These are phyloP conservation scores for Plenodomus biglobosus DNA, from an alignment of 2,329 filamentous ascomycete genomes.

Conservation along the genomic window DNA sequence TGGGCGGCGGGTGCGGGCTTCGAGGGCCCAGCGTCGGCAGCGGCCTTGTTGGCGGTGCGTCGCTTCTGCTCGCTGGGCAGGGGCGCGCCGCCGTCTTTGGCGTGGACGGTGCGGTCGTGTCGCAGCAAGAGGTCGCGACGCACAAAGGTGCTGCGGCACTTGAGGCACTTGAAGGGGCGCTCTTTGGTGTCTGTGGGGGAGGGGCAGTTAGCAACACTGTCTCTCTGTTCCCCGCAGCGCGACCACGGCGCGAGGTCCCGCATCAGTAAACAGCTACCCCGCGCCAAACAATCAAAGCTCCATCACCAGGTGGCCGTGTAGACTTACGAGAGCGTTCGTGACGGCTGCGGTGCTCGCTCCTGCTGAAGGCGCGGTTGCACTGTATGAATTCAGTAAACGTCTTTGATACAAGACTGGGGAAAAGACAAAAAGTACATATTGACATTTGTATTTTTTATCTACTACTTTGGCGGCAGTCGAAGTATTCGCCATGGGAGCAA, in stretches of 20 bases:
- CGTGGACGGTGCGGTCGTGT: slow-evolving; percentile 97
- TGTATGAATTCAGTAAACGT: no score
- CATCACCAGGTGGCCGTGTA: slow-evolving; percentile 19
- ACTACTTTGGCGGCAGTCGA: slow-evolving; percentile 67
- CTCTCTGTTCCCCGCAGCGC: slow-evolving; percentile 39
- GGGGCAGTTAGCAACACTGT: slow-evolving; percentile 39
- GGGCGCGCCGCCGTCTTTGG: slow-evolving; percentile 93
- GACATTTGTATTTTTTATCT: slow-evolving; percentile 99
- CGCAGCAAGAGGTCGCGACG: slow-evolving; percentile 93
- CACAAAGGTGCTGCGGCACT: slow-evolving; percentile 97
- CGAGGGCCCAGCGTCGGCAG: slow-evolving; percentile 55
- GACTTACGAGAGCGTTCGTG: slow-evolving; percentile 97
- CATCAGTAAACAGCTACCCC: slow-evolving; percentile 40
- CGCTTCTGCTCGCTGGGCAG: slow-evolving; percentile 94
- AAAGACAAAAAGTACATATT: slow-evolving; percentile 59
- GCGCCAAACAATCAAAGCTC: slow-evolving; percentile 25
- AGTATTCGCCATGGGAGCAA: slow-evolving; percentile 59
- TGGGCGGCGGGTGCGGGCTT: slow-evolving; percentile 77
- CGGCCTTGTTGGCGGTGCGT: slow-evolving; percentile 68
- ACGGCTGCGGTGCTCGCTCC: slow-evolving; percentile 93
- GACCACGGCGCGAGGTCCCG: slow-evolving; percentile 35
- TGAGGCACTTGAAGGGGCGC: slow-evolving; percentile 96
- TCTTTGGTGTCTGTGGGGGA: slow-evolving; percentile 84
- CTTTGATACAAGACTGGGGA: no score
- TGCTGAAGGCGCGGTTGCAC: slow-evolving; percentile 93